phyloP scores from a whole-genome alignment of 352 stramenopile species.

The Globisporangium canariense region DNA sequence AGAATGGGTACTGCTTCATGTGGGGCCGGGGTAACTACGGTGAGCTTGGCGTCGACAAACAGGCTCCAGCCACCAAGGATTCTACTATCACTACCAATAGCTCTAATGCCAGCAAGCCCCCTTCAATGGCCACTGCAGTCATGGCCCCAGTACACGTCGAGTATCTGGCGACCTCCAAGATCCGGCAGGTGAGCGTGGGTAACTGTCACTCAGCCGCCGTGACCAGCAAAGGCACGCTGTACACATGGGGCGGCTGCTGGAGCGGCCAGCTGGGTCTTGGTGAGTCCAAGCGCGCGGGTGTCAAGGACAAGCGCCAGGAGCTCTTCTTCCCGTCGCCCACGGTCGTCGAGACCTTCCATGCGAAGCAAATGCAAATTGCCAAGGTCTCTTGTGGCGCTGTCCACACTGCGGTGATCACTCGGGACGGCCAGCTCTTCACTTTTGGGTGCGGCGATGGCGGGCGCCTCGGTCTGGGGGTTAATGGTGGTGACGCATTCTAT shows the following conservation, averaged over 20 bases:
- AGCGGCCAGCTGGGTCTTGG: slow-evolving; percentile 69
- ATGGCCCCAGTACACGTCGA: slow-evolving; percentile 1
- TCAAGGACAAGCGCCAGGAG: slow-evolving; percentile 42
- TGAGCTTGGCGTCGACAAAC: slow-evolving; percentile 39
- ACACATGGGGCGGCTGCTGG: slow-evolving; percentile 65
- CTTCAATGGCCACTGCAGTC: no score
- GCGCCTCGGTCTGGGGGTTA: slow-evolving; percentile 76
- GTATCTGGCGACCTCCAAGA: slow-evolving; percentile 6
- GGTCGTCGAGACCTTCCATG: slow-evolving; percentile 42
- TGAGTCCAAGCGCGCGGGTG: slow-evolving; percentile 46
- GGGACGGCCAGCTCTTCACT: slow-evolving; percentile 65
- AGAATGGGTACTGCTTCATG: slow-evolving; percentile 40
- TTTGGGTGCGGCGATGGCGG: slow-evolving; percentile 91
- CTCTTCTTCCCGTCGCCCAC: slow-evolving; percentile 68
- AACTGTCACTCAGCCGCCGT: slow-evolving; percentile 60
- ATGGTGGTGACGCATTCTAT: slow-evolving; percentile 31
- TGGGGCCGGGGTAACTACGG: slow-evolving; percentile 64
- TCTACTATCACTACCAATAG: background rate
- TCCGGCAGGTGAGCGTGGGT: slow-evolving; percentile 47
- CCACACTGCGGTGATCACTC: slow-evolving; percentile 65
- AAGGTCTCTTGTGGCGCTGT: slow-evolving; percentile 88
- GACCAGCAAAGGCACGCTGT: slow-evolving; percentile 48
- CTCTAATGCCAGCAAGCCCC: background rate
- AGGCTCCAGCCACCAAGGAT: background rate
- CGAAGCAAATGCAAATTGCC: slow-evolving; percentile 29